phyloP scores from a whole-genome alignment of 441 rosid genomes.

The Mallotus japonicus region DNA sequence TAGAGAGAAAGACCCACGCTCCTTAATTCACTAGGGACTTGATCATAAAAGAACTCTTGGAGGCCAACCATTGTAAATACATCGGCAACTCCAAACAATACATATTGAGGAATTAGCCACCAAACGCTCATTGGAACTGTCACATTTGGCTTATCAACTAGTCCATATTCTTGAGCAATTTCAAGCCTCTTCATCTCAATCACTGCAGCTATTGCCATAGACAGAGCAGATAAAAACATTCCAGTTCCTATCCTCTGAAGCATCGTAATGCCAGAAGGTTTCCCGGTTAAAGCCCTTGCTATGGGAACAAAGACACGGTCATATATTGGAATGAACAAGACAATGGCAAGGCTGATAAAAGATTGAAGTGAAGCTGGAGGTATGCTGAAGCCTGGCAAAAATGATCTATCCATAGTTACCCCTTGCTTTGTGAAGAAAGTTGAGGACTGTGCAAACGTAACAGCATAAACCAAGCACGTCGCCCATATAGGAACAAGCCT shows the following conservation, averaged over 20 bases:
- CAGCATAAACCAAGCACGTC: conserved; percentile 49
- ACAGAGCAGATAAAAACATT: conserved; percentile 41
- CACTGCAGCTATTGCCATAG: conserved; percentile 52
- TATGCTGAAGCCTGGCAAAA: conserved; percentile 34
- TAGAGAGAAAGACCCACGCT: conserved; percentile 61
- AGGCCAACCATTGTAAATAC: conserved; percentile 60
- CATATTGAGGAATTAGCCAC: conserved; percentile 71
- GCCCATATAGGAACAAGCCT: conserved; percentile 66
- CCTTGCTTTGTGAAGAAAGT: conserved; percentile 82
- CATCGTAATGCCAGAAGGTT: conserved; percentile 59
- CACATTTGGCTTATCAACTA: conserved; percentile 41
- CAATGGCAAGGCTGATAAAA: conserved; percentile 41
- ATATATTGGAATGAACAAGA: conserved; percentile 54
- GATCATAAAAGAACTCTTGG: conserved; percentile 71
- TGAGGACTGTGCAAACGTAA: conserved; percentile 50
- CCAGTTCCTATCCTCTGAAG: conserved; percentile 74
- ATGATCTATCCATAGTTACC: conserved; percentile 62
- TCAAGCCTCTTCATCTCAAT: conserved; percentile 53
- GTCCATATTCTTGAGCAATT: conserved; percentile 44
- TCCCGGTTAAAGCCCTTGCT: conserved; percentile 43
- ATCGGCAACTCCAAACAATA: conserved; percentile 48
- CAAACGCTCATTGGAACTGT: conserved; percentile 65
- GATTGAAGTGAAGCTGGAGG: conserved; percentile 70
- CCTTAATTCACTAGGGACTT: conserved; percentile 56
- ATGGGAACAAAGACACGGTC: conserved; percentile 60